Evolutionary conservation across 192 early-diverging fungal genomes (phyloP).

Genomic region (Phycomyces blakesleeanus): DNA sequence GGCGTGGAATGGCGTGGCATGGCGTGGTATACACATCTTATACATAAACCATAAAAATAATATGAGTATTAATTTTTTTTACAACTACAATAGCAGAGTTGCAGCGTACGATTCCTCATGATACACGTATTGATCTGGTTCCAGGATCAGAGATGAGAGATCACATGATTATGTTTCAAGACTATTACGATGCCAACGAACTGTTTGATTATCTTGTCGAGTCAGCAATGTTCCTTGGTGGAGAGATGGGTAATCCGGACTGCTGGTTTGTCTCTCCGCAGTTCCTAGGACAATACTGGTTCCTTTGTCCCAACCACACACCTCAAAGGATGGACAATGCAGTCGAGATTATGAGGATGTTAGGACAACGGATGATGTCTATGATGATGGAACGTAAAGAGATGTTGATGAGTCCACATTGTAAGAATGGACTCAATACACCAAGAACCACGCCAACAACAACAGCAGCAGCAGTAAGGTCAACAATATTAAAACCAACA

Average conservation of each 20-base stretch:
- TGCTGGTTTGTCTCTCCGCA: slow-evolving; percentile 28
- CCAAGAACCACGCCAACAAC: too few relatives aligned
- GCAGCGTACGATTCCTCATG: slow-evolving; percentile 33
- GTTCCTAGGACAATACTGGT: slow-evolving; percentile 29
- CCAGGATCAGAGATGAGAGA: slow-evolving; percentile 34
- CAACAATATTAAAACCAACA: too few relatives aligned
- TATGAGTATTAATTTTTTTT: too few relatives aligned
- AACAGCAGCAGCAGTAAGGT: too few relatives aligned
- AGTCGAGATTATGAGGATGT: slow-evolving; percentile 16
- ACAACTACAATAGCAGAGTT: too few relatives aligned
- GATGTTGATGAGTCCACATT: background rate
- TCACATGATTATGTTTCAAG: slow-evolving; percentile 41
- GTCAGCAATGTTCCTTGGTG: slow-evolving; percentile 29
- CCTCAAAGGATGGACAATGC: slow-evolving; percentile 25
- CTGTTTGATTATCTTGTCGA: slow-evolving; percentile 23
- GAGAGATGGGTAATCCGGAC: slow-evolving; percentile 30
- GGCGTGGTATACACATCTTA: too few relatives aligned
- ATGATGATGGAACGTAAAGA: background rate
- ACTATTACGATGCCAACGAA: slow-evolving; percentile 34
- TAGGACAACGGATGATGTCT: slow-evolving; percentile 15
- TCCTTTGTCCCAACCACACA: slow-evolving; percentile 27
- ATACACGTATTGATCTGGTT: slow-evolving; percentile 36
- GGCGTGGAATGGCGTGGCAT: too few relatives aligned
- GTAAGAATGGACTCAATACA: too few relatives aligned
- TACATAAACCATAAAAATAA: too few relatives aligned